Conservation (phyloP, 163 green algal species). For the Smithsoniella earleae region DNA sequence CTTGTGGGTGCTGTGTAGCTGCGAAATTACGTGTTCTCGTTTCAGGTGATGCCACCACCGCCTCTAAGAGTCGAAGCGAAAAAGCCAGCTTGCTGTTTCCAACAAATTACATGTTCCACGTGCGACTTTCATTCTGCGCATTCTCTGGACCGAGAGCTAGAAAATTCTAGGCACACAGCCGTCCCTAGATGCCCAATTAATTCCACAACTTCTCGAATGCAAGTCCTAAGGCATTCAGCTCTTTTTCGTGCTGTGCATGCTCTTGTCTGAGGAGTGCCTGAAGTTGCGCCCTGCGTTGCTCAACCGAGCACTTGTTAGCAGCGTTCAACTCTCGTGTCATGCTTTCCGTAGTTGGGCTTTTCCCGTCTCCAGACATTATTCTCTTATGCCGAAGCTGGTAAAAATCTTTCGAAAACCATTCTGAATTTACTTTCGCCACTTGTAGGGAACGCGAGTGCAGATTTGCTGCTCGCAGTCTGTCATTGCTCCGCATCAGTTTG, state of each 20-base stretch:
- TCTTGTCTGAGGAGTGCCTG: neutral
- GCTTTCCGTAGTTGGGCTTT: neutral
- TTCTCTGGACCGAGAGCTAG: no score
- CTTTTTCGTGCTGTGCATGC: neutral
- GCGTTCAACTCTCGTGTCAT: slow-evolving; percentile 10
- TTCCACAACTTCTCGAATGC: slow-evolving; percentile 3
- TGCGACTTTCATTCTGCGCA: no score
- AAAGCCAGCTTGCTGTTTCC: no score
- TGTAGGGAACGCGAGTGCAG: neutral
- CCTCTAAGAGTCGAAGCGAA: no score
- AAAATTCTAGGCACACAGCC: no score
- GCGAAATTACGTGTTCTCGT: no score
- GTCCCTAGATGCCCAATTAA: no score
- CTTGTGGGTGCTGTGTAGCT: no score
- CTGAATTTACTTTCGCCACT: neutral
- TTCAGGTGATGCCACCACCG: no score
- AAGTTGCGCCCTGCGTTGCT: slow-evolving; percentile 1
- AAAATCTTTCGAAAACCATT: neutral
- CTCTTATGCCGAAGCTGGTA: neutral
- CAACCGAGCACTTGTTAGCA: neutral
- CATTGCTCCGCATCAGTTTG: neutral
- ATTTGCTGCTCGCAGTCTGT: neutral
- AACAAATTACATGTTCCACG: no score
- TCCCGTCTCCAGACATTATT: neutral
- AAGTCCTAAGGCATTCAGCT: neutral